Evolutionary conservation across 805 yeast species (phyloP), one percentile per base, ranked within the genome.

Genomic region (Metschnikowia borealis): DNA sequence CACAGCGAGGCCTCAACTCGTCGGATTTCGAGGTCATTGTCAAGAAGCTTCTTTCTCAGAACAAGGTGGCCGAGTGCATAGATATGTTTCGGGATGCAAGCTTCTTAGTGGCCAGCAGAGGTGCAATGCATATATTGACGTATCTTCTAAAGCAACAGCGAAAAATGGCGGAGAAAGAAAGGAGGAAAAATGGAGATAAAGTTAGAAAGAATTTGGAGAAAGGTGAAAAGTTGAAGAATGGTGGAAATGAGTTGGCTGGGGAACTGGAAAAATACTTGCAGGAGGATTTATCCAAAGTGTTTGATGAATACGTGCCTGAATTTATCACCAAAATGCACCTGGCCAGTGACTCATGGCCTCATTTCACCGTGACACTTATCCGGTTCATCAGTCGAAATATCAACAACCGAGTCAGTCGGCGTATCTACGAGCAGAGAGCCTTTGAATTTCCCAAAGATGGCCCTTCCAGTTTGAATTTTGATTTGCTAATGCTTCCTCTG

Each of bases 1-100:
- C 71, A 5, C 54, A 57, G 39, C 58, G 58, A 17, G 73, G 73
- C 1, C 45, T 69, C 5, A 53, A 55, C 17, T 23, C 57, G 6
- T 37, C 45, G 3, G 77, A 72, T 23, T 62, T 70, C 41, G 54
- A 64, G 33, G 51, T 54, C 23, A 62, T 73, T 20, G 54, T 67
- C 20, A 44, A 47, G 11, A 66, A 63, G 46, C 55, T 68, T 32
- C 59, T 73, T 1, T 46, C 51, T 5, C 63, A 64, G 17, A 54
- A 56, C 33, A 61, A 68, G 29, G 13, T 66, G n/a, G 54, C 56
- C 13, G 61, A 64, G 45, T 55, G 67, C 15, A 54, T 71, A 1
- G 44, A 48, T 5, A 57, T 70, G 65, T 55, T 63, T 14, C 29
- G 41, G 5, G 39, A 43, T 6, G 53, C 63, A 3, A 57, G 61